Evolutionary conservation across 352 stramenopile species (phyloP).

Genomic region (Globisporangium polare): DNA sequence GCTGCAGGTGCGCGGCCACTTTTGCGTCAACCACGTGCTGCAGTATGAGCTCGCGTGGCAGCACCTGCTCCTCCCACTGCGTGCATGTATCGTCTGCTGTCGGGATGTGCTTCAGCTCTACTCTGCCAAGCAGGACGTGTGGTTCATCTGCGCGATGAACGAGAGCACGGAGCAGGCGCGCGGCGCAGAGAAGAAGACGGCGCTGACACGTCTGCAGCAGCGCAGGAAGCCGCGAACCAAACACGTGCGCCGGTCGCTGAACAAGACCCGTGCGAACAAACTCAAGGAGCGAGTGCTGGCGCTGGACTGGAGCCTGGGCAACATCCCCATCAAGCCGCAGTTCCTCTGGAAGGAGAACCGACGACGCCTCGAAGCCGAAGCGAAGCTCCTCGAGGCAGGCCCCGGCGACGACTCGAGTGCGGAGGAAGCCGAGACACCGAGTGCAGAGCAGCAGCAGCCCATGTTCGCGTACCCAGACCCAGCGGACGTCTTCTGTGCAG

Average conservation of each 20-base stretch:
- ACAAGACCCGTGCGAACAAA: conserved; percentile 24
- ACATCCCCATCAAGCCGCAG: conserved; percentile 38
- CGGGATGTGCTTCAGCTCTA: conserved; percentile 44
- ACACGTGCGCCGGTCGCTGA: not conserved
- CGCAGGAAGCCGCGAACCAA: not conserved
- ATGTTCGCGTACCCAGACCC: conserved; percentile 29
- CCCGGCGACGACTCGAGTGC: conserved; percentile 1
- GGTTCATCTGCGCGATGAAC: conserved; percentile 47
- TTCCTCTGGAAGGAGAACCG: conserved; percentile 65
- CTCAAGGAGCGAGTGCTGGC: conserved; percentile 48
- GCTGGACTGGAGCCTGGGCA: conserved; percentile 64
- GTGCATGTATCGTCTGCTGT: conserved; percentile 47
- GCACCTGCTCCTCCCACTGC: conserved; percentile 35
- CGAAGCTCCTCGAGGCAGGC: conserved; percentile 7
- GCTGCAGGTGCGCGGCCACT: conserved; percentile 49
- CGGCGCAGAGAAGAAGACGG: conserved; percentile 27
- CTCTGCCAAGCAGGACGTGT: conserved; percentile 41
- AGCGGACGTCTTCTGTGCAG: conserved; percentile 39
- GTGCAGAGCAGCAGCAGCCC: not conserved
- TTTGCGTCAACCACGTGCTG: conserved; percentile 46
- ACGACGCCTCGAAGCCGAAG: conserved; percentile 41
- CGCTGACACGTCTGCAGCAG: not conserved
- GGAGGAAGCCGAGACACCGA: conserved; percentile 12
- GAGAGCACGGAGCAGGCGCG: conserved; percentile 14
- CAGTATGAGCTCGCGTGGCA: conserved; percentile 52